Evolutionary conservation across 352 stramenopile species (phyloP).

Genomic region (Blastocystis sp.): DNA sequence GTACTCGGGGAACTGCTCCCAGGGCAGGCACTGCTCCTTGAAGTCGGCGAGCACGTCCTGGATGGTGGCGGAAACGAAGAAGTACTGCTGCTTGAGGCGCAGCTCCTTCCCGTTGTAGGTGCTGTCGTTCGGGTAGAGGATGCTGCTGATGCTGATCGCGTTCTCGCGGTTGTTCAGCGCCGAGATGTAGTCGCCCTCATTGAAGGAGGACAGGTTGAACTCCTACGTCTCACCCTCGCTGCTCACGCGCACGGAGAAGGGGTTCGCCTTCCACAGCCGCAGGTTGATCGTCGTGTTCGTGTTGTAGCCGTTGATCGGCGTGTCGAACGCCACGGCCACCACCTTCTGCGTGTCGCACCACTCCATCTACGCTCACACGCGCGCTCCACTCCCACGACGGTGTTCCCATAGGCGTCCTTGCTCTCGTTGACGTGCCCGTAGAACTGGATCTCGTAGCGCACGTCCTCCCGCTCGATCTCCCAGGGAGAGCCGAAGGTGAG

Average conservation of each 20-base stretch:
- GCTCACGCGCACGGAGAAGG: not conserved
- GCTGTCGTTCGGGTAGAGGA: conserved; percentile 71
- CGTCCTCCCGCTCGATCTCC: conserved; percentile 71
- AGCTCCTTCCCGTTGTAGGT: conserved; percentile 72
- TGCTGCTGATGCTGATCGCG: conserved; percentile 70
- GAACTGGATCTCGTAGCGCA: conserved; percentile 70
- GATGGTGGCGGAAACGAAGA: conserved; percentile 71
- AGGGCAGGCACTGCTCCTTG: conserved; percentile 67
- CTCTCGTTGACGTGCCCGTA: conserved; percentile 67
- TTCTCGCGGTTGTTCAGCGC: conserved; percentile 69
- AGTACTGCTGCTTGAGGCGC: conserved; percentile 73
- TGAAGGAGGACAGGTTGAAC: conserved; percentile 71
- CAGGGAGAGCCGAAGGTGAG: conserved; percentile 71
- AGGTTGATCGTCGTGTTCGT: conserved; percentile 72
- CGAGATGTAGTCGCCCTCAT: conserved; percentile 71
- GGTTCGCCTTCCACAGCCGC: conserved; percentile 70
- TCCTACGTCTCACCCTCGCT: conserved; percentile 9
- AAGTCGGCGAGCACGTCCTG: conserved; percentile 70
- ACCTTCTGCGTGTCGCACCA: conserved; percentile 70
- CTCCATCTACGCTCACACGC: not conserved
- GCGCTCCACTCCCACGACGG: not conserved
- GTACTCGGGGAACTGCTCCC: conserved; percentile 70
- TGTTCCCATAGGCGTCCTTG: conserved; percentile 56
- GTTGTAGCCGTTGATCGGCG: conserved; percentile 71
- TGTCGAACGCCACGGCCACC: conserved; percentile 71